phyloP scores from a whole-genome alignment of 768 basidiomycete genomes.

The Lactifluus echinatus region DNA sequence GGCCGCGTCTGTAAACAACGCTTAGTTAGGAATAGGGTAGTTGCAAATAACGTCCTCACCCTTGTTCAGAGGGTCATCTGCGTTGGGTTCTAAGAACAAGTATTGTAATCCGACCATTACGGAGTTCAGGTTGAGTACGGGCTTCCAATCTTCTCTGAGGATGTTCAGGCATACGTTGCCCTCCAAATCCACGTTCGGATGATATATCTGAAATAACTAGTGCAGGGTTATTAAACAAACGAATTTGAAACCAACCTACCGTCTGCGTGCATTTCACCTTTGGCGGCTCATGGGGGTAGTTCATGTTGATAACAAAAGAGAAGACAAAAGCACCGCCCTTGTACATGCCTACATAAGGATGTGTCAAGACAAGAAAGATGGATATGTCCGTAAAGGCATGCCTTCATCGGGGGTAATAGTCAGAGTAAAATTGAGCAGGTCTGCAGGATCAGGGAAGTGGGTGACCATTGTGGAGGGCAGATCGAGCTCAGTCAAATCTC shows the following conservation, averaged over 20 bases:
- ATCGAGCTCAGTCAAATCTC: conserved; percentile 95
- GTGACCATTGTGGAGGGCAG: conserved; percentile 95
- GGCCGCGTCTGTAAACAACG: conserved; percentile 71
- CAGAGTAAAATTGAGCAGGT: conserved; percentile 94
- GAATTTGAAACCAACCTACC: conserved; percentile 36
- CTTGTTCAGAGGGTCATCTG: conserved; percentile 98
- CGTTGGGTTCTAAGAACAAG: conserved; percentile 96
- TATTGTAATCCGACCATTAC: conserved; percentile 99
- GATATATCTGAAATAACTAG: conserved; percentile 71
- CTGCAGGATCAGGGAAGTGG: conserved; percentile 80
- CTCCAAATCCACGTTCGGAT: conserved; percentile 96
- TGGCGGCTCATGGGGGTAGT: conserved; percentile 98
- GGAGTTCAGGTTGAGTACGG: conserved; percentile 92
- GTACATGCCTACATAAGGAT: conserved; percentile 75
- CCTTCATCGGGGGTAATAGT: conserved; percentile 98
- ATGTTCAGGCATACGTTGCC: conserved; percentile 99
- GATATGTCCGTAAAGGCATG: conserved; percentile 23
- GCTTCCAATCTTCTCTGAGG: conserved; percentile 99
- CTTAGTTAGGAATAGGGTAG: neutral
- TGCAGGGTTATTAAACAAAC: neutral
- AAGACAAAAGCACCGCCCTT: conserved; percentile 90
- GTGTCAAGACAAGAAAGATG: neutral
- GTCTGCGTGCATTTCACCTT: conserved; percentile 97
- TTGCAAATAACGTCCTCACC: conserved; percentile 43
- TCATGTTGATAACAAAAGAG: conserved; percentile 92